Base-by-base conservation (phyloP, 306 rosid genomes). In the Ammopiptanthus mongolicus region DNA sequence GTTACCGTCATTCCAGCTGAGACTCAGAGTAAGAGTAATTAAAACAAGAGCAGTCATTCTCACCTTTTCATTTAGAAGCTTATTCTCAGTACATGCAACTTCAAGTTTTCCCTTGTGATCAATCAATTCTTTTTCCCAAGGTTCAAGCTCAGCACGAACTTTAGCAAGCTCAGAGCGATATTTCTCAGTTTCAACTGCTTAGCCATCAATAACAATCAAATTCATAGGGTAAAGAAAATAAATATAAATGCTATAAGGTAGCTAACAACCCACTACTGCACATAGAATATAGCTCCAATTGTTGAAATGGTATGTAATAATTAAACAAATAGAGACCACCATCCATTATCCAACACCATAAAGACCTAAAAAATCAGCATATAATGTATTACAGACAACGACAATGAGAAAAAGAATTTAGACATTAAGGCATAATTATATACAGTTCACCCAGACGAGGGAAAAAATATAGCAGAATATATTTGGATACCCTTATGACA, bases 81-180 rank as follows among this genome's bases (percentile, higher is more conserved):
- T 95, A 42, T 78, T 77, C 77, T 95, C 99, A 2, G 87, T 76
- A 71, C 83, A 77, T 55, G 96, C 93, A 81, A 95, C 97, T 31
- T 95, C 97, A 42, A 91, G 96, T 75, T 90, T 90, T 73, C 99
- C 99, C 71, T 88, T 95, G 84, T 86, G 97, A 83, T 90, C 93
- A 42, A 90, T 91, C 85, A 91, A 85, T 80, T 92, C 84, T 52
- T 90, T 87, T 78, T 95, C 99, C 99, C 99, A 95, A 36, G 99
- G 99, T 77, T 92, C 96, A 55, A 95, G 88, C 78, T 90, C 97
- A 66, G 86, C 87, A 60, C 99, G 97, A 82, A 90, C 93, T 77
- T 86, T 85, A 51, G 90, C 69, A 71, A 95, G 97, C 88, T 88
- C 93, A 46, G 91, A 78, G 58, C 97, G 92, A 53, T 84, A 79